These are phyloP conservation scores for Pleurotus giganteus DNA, from an alignment of 768 basidiomycete genomes.

Conservation along the genomic window DNA sequence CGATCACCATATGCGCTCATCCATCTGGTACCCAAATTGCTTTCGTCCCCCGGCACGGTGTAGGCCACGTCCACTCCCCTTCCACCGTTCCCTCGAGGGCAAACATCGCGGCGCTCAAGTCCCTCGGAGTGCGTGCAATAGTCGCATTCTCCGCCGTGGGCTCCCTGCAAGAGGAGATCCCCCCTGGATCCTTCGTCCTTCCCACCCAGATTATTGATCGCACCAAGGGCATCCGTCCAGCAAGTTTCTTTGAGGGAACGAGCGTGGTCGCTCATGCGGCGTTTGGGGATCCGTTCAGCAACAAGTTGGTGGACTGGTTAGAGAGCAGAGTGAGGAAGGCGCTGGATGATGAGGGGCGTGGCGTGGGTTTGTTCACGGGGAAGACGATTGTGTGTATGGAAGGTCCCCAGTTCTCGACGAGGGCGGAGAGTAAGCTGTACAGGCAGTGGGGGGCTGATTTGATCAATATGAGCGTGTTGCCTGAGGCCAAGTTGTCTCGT, in stretches of 20 bases:
- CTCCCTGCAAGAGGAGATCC: constrained; percentile 89
- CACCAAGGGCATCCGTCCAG: constrained; percentile 89
- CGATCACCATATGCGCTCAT: constrained; percentile 88
- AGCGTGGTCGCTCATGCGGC: constrained; percentile 87
- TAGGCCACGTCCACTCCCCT: constrained; percentile 75
- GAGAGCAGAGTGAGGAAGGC: constrained; percentile 61
- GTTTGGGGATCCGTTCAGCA: constrained; percentile 91
- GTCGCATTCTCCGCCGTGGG: constrained; percentile 96
- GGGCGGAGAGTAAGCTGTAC: constrained; percentile 95
- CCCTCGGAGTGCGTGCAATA: constrained; percentile 83
- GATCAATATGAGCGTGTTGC: constrained; percentile 97
- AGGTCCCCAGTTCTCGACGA: constrained; percentile 96
- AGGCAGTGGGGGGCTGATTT: constrained; percentile 88
- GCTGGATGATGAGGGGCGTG: constrained; percentile 54
- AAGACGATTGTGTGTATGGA: constrained; percentile 96
- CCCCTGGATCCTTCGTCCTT: constrained; percentile 85
- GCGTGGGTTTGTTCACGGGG: constrained; percentile 70
- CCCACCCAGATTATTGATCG: constrained; percentile 95
- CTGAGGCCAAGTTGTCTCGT: constrained; percentile 94
- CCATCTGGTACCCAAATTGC: constrained; percentile 80
- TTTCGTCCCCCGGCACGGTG: constrained; percentile 90
- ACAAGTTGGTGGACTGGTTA: constrained; percentile 62
- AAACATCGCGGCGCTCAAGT: constrained; percentile 95
- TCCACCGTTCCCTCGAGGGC: constrained; percentile 82
- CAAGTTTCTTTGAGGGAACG: constrained; percentile 83